Evolutionary conservation across 108 stramenopile genomes (phyloP).

Genomic region (Fistulifera solaris): DNA sequence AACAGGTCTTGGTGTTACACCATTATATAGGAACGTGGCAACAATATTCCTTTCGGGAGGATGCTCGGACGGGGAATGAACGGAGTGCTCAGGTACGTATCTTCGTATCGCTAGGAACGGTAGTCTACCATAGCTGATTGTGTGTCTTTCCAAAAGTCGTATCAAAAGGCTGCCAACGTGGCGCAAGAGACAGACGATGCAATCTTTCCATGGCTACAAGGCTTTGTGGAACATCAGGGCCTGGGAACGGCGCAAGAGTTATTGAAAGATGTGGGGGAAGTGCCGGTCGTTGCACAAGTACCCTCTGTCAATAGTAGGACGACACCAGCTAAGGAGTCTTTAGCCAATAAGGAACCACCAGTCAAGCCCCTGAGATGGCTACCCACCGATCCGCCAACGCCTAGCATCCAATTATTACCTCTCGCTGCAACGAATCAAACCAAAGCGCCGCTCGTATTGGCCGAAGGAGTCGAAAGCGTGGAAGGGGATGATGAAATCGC

Average conservation of each 20-base stretch:
- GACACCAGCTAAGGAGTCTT: no score
- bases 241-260: background rate
- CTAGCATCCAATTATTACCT: no score
- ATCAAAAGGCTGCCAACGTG: background rate
- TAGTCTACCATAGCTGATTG: background rate
- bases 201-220: constrained; percentile 41
- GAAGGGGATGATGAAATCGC: no score
- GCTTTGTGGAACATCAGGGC: constrained; percentile 15
- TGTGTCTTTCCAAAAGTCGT: background rate
- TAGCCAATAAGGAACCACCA: no score
- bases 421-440: no score
- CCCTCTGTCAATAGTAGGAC: no score
- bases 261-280: constrained; percentile 21
- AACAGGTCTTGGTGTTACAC: constrained; percentile 33
- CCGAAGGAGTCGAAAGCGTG: no score
- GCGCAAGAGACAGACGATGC: constrained; percentile 11
- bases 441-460: no score
- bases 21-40: constrained; percentile 52
- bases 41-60: constrained; percentile 52
- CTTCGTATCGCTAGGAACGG: background rate
- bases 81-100: constrained; percentile 5
- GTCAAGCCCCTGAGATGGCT: no score
- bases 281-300: no score
- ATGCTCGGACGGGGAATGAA: constrained; percentile 28
- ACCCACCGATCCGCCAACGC: no score